Conservation (phyloP, 1,284 basidiomycete genomes). For the Marasmius fiardii region DNA sequence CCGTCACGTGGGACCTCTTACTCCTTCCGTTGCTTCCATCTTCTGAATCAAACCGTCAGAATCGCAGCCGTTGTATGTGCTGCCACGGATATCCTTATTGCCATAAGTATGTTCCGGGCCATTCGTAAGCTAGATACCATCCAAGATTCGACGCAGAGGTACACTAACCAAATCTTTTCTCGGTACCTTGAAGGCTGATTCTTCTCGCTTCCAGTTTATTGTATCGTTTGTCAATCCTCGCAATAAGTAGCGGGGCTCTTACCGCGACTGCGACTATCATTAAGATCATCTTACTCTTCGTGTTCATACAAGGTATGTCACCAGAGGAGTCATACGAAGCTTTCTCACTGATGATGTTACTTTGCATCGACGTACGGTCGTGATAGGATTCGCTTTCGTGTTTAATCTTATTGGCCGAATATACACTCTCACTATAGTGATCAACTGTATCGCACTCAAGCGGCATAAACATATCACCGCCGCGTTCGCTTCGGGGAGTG, state of each 20-base stretch:
- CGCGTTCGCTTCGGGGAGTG: no score
- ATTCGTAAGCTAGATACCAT: not conserved
- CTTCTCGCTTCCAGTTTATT: not conserved
- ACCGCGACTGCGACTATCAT: conserved; percentile 5
- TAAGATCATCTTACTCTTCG: conserved; percentile 8
- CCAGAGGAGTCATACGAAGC: no score
- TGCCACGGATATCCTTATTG: conserved; percentile 9
- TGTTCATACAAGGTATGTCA: not conserved
- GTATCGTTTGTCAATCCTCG: conserved; percentile 8
- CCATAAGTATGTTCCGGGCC: not conserved
- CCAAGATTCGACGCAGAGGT: conserved; percentile 7
- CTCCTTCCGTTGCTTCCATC: not conserved
- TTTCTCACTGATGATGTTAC: not conserved
- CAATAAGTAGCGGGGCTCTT: conserved; percentile 6
- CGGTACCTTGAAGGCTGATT: not conserved
- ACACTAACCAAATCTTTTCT: no score
- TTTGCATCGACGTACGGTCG: not conserved
- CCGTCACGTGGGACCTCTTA: not conserved
- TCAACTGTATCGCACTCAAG: no score
- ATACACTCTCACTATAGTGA: no score
- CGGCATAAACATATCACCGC: no score
- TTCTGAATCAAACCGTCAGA: not conserved
- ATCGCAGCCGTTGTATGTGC: conserved; percentile 7
- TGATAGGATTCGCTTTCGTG: no score
- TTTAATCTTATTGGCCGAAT: no score